phyloP scores from a whole-genome alignment of 768 basidiomycete species.

The Russula olivacea region DNA sequence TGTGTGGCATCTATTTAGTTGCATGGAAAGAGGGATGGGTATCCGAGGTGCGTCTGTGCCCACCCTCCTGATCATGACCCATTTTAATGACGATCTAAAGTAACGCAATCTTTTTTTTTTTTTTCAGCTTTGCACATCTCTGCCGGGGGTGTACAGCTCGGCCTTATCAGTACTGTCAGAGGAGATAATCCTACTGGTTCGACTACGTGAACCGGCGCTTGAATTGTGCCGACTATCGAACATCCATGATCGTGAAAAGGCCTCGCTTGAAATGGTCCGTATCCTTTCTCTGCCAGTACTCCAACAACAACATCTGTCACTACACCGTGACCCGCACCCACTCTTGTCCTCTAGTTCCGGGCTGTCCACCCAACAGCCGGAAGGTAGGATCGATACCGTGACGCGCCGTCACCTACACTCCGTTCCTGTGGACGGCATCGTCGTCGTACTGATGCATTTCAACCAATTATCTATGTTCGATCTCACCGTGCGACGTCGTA shows the following conservation, averaged over 20 bases:
- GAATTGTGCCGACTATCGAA: constrained; percentile 7
- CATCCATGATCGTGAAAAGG: not conserved
- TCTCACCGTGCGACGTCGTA: constrained; percentile 10
- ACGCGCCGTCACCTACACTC: not conserved
- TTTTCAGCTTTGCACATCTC: not conserved
- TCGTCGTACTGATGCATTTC: constrained; percentile 1
- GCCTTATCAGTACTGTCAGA: constrained; percentile 4
- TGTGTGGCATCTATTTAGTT: constrained; percentile 11
- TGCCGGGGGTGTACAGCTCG: constrained; percentile 3
- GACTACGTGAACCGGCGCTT: constrained; percentile 5
- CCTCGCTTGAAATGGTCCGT: constrained; percentile 4
- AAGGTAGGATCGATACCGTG: not conserved
- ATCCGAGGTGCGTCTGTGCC: not conserved
- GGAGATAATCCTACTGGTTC: constrained; percentile 7
- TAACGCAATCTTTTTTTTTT: not conserved
- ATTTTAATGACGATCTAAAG: not conserved
- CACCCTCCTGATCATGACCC: no score
- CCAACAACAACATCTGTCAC: not conserved
- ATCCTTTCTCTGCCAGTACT: constrained; percentile 7
- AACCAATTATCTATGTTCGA: not conserved
- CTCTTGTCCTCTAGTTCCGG: not conserved
- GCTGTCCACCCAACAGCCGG: not conserved
- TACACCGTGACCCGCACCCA: not conserved
- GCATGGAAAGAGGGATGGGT: constrained; percentile 19
- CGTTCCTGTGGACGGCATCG: constrained; percentile 4